Conservation (phyloP, 2,329 filamentous ascomycete species). For the Scedosporium dehoogii region DNA sequence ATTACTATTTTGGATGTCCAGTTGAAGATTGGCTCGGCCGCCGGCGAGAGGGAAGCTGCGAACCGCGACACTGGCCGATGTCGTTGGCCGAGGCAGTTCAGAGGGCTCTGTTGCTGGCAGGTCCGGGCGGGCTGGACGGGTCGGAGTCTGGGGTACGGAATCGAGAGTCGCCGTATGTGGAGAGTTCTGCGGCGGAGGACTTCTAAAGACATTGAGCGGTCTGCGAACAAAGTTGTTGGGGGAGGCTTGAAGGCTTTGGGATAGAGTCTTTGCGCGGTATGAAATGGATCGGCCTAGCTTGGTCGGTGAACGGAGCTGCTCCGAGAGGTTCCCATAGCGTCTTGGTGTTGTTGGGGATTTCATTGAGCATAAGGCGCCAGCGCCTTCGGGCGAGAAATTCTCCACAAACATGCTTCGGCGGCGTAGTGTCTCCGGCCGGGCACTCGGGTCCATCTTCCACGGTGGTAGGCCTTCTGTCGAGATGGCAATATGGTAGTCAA, state of each 20-base stretch:
- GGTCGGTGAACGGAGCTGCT: background rate
- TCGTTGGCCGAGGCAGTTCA: background rate
- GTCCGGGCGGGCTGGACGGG: background rate
- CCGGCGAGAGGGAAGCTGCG: background rate
- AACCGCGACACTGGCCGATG: background rate
- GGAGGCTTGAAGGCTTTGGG: background rate
- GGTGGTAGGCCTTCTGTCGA: conserved; percentile 32
- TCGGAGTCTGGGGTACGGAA: background rate
- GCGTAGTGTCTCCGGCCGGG: background rate
- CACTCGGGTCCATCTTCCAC: conserved; percentile 26
- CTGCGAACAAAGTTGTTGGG: background rate
- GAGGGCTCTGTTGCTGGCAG: background rate
- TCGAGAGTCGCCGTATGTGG: background rate
- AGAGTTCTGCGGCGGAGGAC: background rate
- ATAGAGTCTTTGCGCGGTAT: background rate
- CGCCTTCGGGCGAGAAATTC: background rate
- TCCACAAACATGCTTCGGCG: background rate
- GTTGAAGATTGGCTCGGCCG: background rate
- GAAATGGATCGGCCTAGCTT: background rate
- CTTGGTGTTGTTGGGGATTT: background rate
- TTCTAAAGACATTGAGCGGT: background rate
- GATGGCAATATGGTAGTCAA: conserved; percentile 46
- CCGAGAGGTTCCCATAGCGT: background rate
- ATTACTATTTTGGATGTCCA: background rate
- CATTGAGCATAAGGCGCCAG: background rate